Percentiles rank a stretch among this genome's conserved stretches.
These are phyloP conservation scores for Saturnispora mendoncae DNA, from an alignment of 805 yeast species.

Conservation along the genomic window DNA sequence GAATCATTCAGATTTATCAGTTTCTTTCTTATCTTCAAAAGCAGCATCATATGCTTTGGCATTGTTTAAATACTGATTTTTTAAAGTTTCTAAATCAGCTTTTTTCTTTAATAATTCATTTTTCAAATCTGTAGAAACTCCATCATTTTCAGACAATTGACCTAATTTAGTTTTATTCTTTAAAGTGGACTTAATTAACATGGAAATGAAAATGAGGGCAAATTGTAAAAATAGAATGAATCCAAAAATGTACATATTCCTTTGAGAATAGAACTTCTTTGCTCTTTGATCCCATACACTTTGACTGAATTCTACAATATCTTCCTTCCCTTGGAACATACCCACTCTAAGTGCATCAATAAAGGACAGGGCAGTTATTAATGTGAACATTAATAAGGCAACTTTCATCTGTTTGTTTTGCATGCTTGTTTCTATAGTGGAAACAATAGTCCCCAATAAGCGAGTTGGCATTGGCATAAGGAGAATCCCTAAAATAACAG, in stretches of 20 bases:
- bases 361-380: conserved; percentile 36
- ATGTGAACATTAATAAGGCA: conserved; percentile 3
- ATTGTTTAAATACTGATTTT: conserved; percentile 20
- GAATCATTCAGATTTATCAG: background rate
- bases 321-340: conserved; percentile 11
- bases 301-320: conserved; percentile 20
- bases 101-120: conserved; percentile 24
- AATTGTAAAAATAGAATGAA: conserved; percentile 41
- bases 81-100: conserved; percentile 12
- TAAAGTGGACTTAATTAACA: conserved; percentile 38
- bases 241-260: conserved; percentile 48
- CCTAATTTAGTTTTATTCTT: conserved; percentile 25
- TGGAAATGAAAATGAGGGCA: conserved; percentile 37
- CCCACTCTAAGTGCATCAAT: conserved; percentile 34
- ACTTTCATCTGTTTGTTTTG: conserved; percentile 6
- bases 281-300: conserved; percentile 31
- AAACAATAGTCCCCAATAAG: conserved; percentile 32
- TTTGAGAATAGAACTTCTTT: conserved; percentile 46
- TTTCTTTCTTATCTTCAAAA: background rate
- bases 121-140: conserved; percentile 18
- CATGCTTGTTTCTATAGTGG: background rate
- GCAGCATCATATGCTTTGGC: conserved; percentile 18
- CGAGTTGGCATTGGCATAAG: conserved; percentile 43
- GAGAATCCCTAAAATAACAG: conserved; percentile 34
- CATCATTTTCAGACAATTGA: conserved; percentile 14